Evolutionary conservation across 1,284 basidiomycete genomes (phyloP).

Genomic region (Moesziomyces parantarcticus): DNA sequence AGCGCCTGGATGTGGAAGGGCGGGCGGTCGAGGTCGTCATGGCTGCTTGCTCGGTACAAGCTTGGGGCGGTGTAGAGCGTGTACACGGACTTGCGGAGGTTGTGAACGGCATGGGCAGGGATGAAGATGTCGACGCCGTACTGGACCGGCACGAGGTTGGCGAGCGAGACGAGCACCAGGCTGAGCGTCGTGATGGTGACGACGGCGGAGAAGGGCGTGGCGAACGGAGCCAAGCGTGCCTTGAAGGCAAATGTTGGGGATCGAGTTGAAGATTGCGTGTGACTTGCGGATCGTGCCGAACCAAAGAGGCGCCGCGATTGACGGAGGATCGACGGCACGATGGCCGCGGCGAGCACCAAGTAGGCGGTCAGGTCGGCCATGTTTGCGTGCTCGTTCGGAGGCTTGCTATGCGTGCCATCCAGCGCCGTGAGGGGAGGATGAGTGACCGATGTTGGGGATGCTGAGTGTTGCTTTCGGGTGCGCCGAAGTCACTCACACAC

Average conservation of each 20-base stretch:
- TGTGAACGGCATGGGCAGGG: conserved; percentile 15
- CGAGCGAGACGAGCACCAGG: conserved; percentile 22
- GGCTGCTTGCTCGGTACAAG: background rate
- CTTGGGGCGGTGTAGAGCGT: conserved; percentile 22
- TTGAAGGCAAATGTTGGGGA: conserved; percentile 8
- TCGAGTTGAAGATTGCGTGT: conserved; percentile 1
- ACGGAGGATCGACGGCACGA: conserved; percentile 33
- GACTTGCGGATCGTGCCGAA: conserved; percentile 5
- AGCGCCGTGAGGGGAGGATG: no score
- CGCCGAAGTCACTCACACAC: no score
- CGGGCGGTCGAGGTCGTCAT: background rate
- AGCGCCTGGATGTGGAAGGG: conserved; percentile 29
- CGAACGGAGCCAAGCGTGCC: conserved; percentile 26
- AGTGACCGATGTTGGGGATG: background rate
- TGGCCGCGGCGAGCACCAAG: conserved; percentile 26
- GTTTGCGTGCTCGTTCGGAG: no score
- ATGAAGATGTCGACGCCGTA: conserved; percentile 41
- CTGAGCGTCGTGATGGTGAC: conserved; percentile 12
- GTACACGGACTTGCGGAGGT: conserved; percentile 10
- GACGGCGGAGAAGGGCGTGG: conserved; percentile 25
- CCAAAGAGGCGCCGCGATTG: conserved; percentile 20
- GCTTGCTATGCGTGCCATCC: no score
- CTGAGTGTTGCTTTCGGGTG: no score
- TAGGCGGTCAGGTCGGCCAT: conserved; percentile 30
- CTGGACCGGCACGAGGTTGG: conserved; percentile 29